Conservation (phyloP, 306 rosid species). For the Pterocarpus macrocarpus region DNA sequence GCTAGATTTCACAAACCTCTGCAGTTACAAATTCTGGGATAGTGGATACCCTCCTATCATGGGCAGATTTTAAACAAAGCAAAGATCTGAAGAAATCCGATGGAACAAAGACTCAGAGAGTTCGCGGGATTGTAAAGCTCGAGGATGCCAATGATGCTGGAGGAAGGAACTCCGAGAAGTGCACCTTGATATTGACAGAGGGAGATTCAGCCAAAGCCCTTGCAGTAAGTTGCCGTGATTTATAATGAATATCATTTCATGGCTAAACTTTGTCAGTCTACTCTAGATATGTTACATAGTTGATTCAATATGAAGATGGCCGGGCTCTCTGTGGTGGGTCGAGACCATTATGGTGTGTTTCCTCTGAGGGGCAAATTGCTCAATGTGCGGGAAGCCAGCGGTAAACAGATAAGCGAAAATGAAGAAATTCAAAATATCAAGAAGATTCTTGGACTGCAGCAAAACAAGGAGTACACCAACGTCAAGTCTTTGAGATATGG, state of each 20-base stretch:
- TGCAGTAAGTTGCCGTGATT: constrained; percentile 69
- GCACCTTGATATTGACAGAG: constrained; percentile 95
- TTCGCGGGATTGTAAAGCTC: constrained; percentile 83
- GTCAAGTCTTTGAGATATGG: constrained; percentile 90
- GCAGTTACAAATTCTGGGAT: constrained; percentile 92
- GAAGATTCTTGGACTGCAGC: constrained; percentile 93
- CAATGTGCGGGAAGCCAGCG: constrained; percentile 94
- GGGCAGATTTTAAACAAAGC: constrained; percentile 91
- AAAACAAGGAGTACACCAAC: constrained; percentile 76
- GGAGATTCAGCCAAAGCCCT: constrained; percentile 99
- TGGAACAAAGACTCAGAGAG: constrained; percentile 87
- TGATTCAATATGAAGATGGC: constrained; percentile 70
- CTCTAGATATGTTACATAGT: constrained; percentile 24
- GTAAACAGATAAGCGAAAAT: constrained; percentile 79
- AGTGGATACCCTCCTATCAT: constrained; percentile 86
- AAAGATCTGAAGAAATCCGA: constrained; percentile 93
- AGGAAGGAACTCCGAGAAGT: constrained; percentile 79
- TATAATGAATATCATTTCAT: not conserved
- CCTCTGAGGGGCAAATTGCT: constrained; percentile 94
- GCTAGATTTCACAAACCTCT: constrained; percentile 22
- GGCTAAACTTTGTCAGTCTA: not conserved
- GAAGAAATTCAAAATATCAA: constrained; percentile 91
- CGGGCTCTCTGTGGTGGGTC: constrained; percentile 90
- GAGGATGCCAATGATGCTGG: constrained; percentile 98
- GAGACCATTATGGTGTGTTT: constrained; percentile 92